Evolutionary conservation across 345 rosid species (phyloP).

Genomic region (Eucalyptus viminalis): DNA sequence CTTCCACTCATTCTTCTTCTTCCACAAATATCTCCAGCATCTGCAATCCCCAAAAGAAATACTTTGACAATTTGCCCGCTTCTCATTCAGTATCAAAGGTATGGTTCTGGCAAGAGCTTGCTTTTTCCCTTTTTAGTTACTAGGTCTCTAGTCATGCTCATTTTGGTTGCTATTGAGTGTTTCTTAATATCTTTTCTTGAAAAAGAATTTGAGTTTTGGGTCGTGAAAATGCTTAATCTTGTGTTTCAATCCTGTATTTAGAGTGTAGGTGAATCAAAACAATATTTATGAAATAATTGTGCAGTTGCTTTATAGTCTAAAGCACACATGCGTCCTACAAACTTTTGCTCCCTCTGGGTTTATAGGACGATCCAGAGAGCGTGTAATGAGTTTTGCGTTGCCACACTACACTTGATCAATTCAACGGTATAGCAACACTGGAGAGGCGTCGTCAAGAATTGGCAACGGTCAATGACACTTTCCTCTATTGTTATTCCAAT

Average conservation of each 20-base stretch:
- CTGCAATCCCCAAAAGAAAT: neutral
- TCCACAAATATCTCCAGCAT: neutral
- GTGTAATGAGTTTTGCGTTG: too few species aligned
- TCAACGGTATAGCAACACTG: too few species aligned
- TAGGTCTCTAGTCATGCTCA: fast-evolving
- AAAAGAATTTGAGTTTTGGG: too few species aligned
- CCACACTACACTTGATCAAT: too few species aligned
- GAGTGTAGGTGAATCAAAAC: neutral
- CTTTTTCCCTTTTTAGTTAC: neutral
- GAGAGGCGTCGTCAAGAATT: too few species aligned
- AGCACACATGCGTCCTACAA: neutral
- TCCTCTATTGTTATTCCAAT: too few species aligned
- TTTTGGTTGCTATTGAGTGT: neutral
- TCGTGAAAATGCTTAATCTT: neutral
- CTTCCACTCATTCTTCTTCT: neutral
- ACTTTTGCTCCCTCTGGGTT: neutral
- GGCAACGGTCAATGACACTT: too few species aligned
- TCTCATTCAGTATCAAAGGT: neutral
- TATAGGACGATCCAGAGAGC: too few species aligned
- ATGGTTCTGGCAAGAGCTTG: neutral
- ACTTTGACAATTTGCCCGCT: neutral
- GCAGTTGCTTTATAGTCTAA: neutral
- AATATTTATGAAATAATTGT: neutral
- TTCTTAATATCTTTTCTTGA: neutral
- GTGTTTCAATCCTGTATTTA: neutral